Percentiles rank a stretch among this genome's conserved stretches.
These are phyloP conservation scores for Pestalotiopsis sp. DNA, from an alignment of 2,329 filamentous ascomycete species.

Conservation along the genomic window DNA sequence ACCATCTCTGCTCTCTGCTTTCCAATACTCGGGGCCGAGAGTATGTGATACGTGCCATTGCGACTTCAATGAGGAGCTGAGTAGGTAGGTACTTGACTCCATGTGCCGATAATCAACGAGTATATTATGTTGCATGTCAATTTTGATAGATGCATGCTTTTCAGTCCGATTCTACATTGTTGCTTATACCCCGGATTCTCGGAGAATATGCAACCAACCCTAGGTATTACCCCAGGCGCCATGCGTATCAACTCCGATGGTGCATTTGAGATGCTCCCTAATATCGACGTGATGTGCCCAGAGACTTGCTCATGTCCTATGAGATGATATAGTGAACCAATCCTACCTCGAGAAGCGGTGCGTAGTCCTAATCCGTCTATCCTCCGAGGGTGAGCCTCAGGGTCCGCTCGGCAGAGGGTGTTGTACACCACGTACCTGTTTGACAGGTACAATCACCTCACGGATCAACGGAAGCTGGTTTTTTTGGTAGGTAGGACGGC, in stretches of 20 bases:
- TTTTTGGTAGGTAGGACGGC: background rate
- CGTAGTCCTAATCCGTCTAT: conserved; percentile 27
- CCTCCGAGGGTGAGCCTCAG: conserved; percentile 20
- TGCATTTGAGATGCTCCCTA: background rate
- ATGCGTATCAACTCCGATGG: background rate
- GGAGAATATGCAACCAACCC: conserved; percentile 9
- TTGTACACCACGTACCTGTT: conserved; percentile 17
- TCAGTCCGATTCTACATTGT: background rate
- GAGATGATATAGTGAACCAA: background rate
- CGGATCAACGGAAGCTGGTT: background rate
- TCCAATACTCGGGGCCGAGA: background rate
- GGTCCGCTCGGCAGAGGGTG: conserved; percentile 24
- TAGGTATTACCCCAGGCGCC: background rate
- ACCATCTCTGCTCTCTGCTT: background rate
- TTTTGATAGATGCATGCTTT: background rate
- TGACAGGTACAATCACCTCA: background rate
- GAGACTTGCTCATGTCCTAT: conserved; percentile 1
- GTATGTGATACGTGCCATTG: background rate
- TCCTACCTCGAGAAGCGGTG: conserved; percentile 18
- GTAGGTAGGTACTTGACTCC: background rate
- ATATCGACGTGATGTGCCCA: background rate
- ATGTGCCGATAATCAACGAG: background rate
- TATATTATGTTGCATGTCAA: background rate
- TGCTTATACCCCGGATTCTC: conserved; percentile 4
- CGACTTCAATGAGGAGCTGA: background rate